These are phyloP conservation scores for Torulaspora globosa DNA, from an alignment of 1,139 yeast genomes.

Conservation along the genomic window DNA sequence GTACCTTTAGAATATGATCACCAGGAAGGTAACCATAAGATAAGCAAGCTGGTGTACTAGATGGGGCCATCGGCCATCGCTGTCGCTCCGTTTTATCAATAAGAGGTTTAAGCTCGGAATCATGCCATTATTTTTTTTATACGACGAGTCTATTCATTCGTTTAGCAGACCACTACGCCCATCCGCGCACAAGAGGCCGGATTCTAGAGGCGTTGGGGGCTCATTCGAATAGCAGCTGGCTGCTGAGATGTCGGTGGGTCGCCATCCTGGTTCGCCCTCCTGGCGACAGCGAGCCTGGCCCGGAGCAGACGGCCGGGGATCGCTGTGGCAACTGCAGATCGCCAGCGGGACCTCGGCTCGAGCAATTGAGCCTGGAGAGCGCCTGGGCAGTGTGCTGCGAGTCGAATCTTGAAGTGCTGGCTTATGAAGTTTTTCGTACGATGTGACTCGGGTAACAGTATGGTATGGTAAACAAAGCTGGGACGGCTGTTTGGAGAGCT, in stretches of 20 bases:
- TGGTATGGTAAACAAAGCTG: not conserved
- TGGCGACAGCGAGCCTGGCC: too few species aligned
- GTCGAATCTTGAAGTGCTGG: not conserved
- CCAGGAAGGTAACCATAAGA: slow-evolving; percentile 4
- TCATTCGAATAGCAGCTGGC: not conserved
- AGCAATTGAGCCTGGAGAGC: not conserved
- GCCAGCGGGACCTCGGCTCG: not conserved
- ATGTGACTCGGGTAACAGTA: too few species aligned
- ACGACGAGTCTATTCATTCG: slow-evolving; percentile 3
- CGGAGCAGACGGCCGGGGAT: not conserved
- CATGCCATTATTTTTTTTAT: slow-evolving; percentile 4
- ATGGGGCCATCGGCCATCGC: not conserved
- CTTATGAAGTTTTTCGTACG: not conserved
- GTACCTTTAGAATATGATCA: not conserved
- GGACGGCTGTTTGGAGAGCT: not conserved
- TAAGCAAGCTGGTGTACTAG: not conserved
- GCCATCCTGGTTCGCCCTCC: too few species aligned
- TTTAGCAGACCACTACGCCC: not conserved
- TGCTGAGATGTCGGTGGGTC: not conserved
- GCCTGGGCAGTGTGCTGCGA: too few species aligned
- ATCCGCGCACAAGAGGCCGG: not conserved
- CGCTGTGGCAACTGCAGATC: not conserved
- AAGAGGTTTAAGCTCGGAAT: not conserved
- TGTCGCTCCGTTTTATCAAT: not conserved
- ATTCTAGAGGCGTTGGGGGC: not conserved